A percentile compares a stretch with the other conserved stretches of the same genome.
Conservation (phyloP, 805 yeast genomes). For the Myxozyma monticola region DNA sequence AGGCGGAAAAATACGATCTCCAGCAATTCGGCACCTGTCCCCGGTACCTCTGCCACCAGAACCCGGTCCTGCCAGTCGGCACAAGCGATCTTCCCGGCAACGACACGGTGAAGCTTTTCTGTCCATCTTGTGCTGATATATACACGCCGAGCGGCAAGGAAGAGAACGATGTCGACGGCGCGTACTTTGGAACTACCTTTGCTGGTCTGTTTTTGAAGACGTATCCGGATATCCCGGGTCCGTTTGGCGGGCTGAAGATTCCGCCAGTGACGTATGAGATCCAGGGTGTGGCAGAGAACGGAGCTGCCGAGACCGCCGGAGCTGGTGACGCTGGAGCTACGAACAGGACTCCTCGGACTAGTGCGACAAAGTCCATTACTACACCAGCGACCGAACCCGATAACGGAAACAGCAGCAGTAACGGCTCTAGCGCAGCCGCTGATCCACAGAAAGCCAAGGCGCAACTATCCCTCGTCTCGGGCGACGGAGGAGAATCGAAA, state of each 20-base stretch:
- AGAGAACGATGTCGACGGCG: conserved; percentile 89
- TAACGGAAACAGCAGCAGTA: neutral
- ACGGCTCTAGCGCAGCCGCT: neutral
- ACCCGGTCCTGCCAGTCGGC: conserved; percentile 89
- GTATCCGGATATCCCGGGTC: conserved; percentile 69
- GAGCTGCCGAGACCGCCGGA: neutral
- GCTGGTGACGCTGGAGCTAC: neutral
- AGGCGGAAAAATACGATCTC: conserved; percentile 85
- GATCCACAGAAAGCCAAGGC: neutral
- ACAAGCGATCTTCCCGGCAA: conserved; percentile 86
- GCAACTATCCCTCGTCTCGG: neutral
- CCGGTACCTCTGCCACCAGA: conserved; percentile 82
- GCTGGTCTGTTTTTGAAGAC: conserved; percentile 89
- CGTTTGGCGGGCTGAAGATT: conserved; percentile 22
- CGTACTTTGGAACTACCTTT: conserved; percentile 94
- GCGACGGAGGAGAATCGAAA: neutral
- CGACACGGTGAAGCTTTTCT: conserved; percentile 87
- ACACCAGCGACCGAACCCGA: neutral
- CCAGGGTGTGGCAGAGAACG: neutral
- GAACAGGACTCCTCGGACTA: neutral
- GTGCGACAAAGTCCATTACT: neutral
- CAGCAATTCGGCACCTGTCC: conserved; percentile 92
- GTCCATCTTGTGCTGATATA: conserved; percentile 92
- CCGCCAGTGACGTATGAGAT: conserved; percentile 39
- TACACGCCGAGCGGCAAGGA: conserved; percentile 86